phyloP scores from a whole-genome alignment of 371 early-diverging fungal genomes.

The Syncephalastrum contaminatum region DNA sequence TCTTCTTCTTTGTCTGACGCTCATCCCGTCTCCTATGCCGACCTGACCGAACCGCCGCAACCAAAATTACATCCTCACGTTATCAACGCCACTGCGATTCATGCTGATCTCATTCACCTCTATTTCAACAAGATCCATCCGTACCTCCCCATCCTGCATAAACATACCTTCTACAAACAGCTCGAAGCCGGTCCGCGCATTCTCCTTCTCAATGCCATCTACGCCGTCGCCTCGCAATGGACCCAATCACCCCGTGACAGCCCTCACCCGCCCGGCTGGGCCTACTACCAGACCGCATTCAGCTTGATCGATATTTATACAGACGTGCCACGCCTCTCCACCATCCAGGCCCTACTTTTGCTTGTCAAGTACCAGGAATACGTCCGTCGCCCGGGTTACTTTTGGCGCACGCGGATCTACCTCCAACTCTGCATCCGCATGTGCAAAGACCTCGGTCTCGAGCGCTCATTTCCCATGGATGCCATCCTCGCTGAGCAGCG shows the following conservation, averaged over 20 bases:
- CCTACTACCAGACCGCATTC: constrained; percentile 35
- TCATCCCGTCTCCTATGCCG: background rate
- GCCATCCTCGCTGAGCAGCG: constrained; percentile 11
- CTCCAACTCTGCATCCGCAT: constrained; percentile 38
- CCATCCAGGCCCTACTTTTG: constrained; percentile 46
- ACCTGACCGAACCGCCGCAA: constrained; percentile 5
- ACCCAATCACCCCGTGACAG: background rate
- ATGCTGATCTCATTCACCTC: constrained; percentile 19
- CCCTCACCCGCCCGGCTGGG: constrained; percentile 36
- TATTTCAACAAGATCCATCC: constrained; percentile 60
- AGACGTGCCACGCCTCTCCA: constrained; percentile 43
- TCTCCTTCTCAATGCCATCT: constrained; percentile 57
- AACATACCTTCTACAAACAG: constrained; percentile 34
- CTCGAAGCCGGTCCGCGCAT: constrained; percentile 39
- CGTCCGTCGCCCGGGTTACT: constrained; percentile 42
- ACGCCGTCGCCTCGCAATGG: constrained; percentile 53
- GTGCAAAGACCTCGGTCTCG: constrained; percentile 36
- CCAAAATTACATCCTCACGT: constrained; percentile 10
- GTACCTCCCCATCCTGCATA: constrained; percentile 54
- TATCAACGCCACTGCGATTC: constrained; percentile 11
- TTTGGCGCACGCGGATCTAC: constrained; percentile 40
- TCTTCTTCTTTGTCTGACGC: background rate
- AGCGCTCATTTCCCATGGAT: constrained; percentile 9
- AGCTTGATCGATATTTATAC: constrained; percentile 33
- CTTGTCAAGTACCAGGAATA: constrained; percentile 48